phyloP scores from a whole-genome alignment of 192 early-diverging fungal species.

The Coemansia javaensis region DNA sequence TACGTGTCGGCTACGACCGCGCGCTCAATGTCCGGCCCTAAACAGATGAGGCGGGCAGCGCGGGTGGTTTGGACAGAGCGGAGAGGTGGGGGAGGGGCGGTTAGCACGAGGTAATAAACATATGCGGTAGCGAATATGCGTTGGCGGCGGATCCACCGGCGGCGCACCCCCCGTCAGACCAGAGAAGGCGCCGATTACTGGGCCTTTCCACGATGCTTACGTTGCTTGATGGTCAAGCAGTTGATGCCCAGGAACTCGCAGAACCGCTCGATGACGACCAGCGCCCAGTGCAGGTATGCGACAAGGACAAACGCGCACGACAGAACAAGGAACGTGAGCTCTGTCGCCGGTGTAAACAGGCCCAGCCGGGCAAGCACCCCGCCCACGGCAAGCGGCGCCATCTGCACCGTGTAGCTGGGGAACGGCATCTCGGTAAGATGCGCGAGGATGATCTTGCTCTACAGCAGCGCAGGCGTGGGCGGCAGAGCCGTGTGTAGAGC shows the following conservation, averaged over 20 bases:
- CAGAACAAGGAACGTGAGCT: slow-evolving; percentile 64
- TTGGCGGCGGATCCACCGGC: neutral
- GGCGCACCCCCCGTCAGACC: neutral
- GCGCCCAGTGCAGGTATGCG: slow-evolving; percentile 82
- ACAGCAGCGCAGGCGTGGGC: neutral
- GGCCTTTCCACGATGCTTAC: slow-evolving; percentile 48
- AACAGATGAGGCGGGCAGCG: no score
- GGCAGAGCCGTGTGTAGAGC: no score
- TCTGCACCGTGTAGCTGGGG: slow-evolving; percentile 76
- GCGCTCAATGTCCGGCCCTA: neutral
- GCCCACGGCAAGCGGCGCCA: slow-evolving; percentile 70
- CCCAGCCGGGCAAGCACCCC: slow-evolving; percentile 63
- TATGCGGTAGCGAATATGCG: no score
- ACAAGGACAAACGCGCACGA: slow-evolving; percentile 68
- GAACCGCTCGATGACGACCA: slow-evolving; percentile 81
- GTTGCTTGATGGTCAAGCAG: slow-evolving; percentile 71
- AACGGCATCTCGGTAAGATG: slow-evolving; percentile 80
- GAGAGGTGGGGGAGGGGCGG: neutral
- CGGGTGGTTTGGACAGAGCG: neutral
- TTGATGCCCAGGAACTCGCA: slow-evolving; percentile 81
- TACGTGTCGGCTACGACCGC: neutral
- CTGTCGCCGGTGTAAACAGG: slow-evolving; percentile 62
- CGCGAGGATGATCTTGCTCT: slow-evolving; percentile 83
- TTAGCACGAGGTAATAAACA: no score
- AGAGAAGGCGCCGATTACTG: slow-evolving; percentile 14